Evolutionary conservation across 495 filamentous ascomycete genomes (phyloP), one percentile per base, ranked within the genome.

Genomic region (Penicillium bialowiezense): DNA sequence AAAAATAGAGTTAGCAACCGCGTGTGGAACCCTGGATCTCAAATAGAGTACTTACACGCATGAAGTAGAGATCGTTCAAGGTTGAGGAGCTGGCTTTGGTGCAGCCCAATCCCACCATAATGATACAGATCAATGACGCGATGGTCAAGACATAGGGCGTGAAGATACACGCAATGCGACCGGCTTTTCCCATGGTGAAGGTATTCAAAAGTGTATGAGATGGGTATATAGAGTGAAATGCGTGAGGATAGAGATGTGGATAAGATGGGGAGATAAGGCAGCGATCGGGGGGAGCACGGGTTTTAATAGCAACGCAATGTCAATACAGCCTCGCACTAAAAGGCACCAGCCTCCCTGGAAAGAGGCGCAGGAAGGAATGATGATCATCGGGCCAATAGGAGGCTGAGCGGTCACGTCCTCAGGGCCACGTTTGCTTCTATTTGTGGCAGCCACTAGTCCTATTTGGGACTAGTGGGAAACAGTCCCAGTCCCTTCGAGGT

Each of bases 161-260:
- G 72, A 85, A 78, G 73, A 93, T 90, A 71, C 89, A 95, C 55
- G 84, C 71, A 53, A 90, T 79, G 58, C 90, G 81, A 57, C 88
- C 89, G 55, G 77, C 77, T 77, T 84, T 87, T 39, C 82, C 83
- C 84, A 87, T 87, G 51, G 8, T 26, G 23, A 26, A 26, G n/a
- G n/a, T n/a, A n/a, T n/a, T n/a, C n/a, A n/a, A n/a, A n/a, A n/a
- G n/a, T n/a, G n/a, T n/a, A 50, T 80, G 68, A 41, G 34, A 48
- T 36, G 24, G 39, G 10, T 33, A 10, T 32, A 5, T 13, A 26
- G 4, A 26, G 8, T 3, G 23, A 8, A 26, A 26, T 4, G 23
- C 4, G 23, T 26, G 23, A 26, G 8, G 8, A 26, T 26, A 26
- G 23, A 4, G 8, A 26, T 3, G 32, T 42, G 15, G 24, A 44